These are phyloP conservation scores for Blastobotrys chiropterorum DNA, from an alignment of 805 yeast genomes.

Conservation along the genomic window DNA sequence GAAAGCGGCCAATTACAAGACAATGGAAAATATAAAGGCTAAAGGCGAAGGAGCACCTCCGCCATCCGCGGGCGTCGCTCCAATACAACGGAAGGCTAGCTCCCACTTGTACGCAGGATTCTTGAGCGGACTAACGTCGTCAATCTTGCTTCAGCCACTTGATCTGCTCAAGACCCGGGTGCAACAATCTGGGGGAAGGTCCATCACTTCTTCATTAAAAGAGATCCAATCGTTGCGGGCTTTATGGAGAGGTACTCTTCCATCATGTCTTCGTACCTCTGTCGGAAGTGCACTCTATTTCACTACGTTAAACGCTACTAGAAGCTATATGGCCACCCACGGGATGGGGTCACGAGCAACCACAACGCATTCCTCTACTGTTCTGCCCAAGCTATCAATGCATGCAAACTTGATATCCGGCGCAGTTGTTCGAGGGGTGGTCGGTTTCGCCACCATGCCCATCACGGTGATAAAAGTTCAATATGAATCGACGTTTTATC, in stretches of 20 bases:
- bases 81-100: neutral
- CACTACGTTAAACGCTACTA: slow-evolving; percentile 57
- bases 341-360: neutral
- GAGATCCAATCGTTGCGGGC: slow-evolving; percentile 30
- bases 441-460: slow-evolving; percentile 91
- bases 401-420: slow-evolving; percentile 71
- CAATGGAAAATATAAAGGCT: neutral
- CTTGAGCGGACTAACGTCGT: slow-evolving; percentile 74
- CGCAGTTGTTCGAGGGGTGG: slow-evolving; percentile 67
- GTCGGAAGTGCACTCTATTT: slow-evolving; percentile 85
- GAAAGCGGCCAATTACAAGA: neutral
- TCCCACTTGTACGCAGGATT: slow-evolving; percentile 74
- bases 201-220: slow-evolving; percentile 21
- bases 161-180: slow-evolving; percentile 83
- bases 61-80: neutral
- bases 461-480: slow-evolving; percentile 85
- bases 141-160: slow-evolving; percentile 78
- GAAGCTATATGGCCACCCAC: slow-evolving; percentile 44
- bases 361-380: slow-evolving; percentile 3
- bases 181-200: slow-evolving; percentile 46
- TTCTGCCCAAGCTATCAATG: slow-evolving; percentile 65
- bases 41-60: neutral
- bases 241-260: slow-evolving; percentile 91
- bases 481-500: slow-evolving; percentile 74
- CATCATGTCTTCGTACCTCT: slow-evolving; percentile 85